Percentiles rank a stretch among this genome's conserved stretches.
Evolutionary conservation across 495 filamentous ascomycete species (phyloP).

Genomic region (Antarctomyces pellizariae): DNA sequence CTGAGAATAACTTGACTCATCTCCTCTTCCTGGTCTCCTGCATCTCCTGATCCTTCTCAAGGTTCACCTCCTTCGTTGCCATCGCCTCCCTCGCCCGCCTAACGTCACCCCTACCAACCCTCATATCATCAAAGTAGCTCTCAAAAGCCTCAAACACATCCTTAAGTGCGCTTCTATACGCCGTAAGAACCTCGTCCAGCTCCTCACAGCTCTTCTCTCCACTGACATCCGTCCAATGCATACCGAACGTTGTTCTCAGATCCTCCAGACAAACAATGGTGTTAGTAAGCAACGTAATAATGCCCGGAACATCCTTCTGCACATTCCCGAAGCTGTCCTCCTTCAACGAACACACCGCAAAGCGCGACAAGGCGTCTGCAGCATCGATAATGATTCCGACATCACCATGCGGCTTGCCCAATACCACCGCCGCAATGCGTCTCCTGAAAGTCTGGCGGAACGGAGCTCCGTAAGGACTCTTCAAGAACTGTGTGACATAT

Average conservation of each 20-base stretch:
- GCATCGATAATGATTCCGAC: conserved; percentile 43
- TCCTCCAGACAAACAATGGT: conserved; percentile 43
- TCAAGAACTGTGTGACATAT: conserved; percentile 18
- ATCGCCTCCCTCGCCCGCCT: conserved; percentile 42
- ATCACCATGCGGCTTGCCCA: conserved; percentile 44
- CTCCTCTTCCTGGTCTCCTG: not conserved
- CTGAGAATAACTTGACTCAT: no score
- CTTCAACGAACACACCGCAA: conserved; percentile 45
- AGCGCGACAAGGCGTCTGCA: conserved; percentile 36
- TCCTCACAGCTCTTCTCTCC: conserved; percentile 23
- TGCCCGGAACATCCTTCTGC: conserved; percentile 44
- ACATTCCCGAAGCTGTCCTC: conserved; percentile 85
- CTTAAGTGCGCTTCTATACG: conserved; percentile 32
- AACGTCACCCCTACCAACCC: conserved; percentile 41
- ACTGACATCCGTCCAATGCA: conserved; percentile 68
- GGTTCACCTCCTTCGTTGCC: conserved; percentile 9
- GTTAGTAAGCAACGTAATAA: conserved; percentile 46
- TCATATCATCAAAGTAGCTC: conserved; percentile 39
- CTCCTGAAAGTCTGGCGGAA: conserved; percentile 49
- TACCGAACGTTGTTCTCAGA: conserved; percentile 33
- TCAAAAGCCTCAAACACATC: conserved; percentile 44
- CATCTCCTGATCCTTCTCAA: conserved; percentile 5
- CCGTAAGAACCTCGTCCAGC: conserved; percentile 35
- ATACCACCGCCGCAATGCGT: conserved; percentile 33
- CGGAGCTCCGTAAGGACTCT: conserved; percentile 34